phyloP scores from a whole-genome alignment of 331 rosid genomes.

The Malus hybrid region DNA sequence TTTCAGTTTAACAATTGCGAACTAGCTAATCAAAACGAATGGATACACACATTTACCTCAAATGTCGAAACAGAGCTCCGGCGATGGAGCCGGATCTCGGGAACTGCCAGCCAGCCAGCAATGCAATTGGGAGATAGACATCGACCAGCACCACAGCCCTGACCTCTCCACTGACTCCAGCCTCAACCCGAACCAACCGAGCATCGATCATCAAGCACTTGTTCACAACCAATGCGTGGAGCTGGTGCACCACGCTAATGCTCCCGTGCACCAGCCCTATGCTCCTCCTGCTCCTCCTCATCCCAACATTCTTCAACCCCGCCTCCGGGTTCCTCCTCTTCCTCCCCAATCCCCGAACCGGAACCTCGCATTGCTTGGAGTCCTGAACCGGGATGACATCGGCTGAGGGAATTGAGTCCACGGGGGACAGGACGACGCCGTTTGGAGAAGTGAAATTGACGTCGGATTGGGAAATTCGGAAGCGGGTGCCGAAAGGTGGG shows the following conservation, averaged over 20 bases:
- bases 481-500: constrained; percentile 27
- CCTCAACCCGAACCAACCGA: constrained; percentile 33
- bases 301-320: constrained; percentile 3
- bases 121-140: constrained; percentile 48
- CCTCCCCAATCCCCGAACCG: background rate
- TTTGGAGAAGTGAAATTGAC: constrained; percentile 37
- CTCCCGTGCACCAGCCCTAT: constrained; percentile 75
- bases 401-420: background rate
- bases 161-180: constrained; percentile 3
- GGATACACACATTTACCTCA: constrained; percentile 40
- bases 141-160: constrained; percentile 70
- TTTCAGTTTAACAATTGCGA: background rate
- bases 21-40: background rate
- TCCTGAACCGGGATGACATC: background rate
- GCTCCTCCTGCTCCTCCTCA: constrained; percentile 39
- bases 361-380: constrained; percentile 16
- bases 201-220: constrained; percentile 50
- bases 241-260: constrained; percentile 71
- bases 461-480: constrained; percentile 19
- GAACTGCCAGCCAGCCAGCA: constrained; percentile 86
- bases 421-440: constrained; percentile 36
- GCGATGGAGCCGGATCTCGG: constrained; percentile 50
- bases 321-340: background rate
- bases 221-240: constrained; percentile 54
- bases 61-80: constrained; percentile 63